Evolutionary conservation across 306 rosid genomes (phyloP).

Genomic region (Styphnolobium japonicum): DNA sequence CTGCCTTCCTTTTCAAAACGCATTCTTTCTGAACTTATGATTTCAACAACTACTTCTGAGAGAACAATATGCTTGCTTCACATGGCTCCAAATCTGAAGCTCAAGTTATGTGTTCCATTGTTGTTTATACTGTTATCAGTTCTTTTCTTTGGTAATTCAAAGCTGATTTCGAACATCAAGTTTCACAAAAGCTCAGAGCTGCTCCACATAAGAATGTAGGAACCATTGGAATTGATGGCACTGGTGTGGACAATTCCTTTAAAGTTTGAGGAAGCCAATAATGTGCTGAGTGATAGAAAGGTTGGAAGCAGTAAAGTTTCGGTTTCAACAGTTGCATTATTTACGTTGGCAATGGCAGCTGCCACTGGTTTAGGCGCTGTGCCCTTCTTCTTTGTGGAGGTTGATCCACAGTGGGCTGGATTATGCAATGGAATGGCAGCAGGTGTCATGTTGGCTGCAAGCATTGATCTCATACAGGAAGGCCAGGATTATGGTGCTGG

Average conservation of each 20-base stretch:
- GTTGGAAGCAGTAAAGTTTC: conserved; percentile 50
- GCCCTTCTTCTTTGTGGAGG: conserved; percentile 79
- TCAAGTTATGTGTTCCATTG: conserved; percentile 1
- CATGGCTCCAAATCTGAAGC: conserved; percentile 26
- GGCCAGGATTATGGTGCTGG: conserved; percentile 66
- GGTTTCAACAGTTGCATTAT: conserved; percentile 61
- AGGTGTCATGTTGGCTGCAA: conserved; percentile 78
- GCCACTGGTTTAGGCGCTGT: conserved; percentile 76
- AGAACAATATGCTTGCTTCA: conserved; percentile 2
- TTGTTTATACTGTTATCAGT: conserved; percentile 31
- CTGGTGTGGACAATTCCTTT: conserved; percentile 41
- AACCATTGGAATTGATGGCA: conserved; percentile 54
- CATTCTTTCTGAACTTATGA: background rate
- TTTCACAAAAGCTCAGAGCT: conserved; percentile 35
- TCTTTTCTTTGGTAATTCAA: conserved; percentile 33
- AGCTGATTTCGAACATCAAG: conserved; percentile 43
- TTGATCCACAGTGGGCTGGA: conserved; percentile 73
- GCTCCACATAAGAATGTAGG: conserved; percentile 47
- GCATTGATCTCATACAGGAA: conserved; percentile 69
- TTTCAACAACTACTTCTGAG: background rate
- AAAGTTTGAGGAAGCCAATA: conserved; percentile 28
- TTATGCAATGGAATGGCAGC: conserved; percentile 79
- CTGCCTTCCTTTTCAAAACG: background rate
- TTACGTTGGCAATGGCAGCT: conserved; percentile 74
- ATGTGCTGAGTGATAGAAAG: conserved; percentile 36